Conservation (phyloP, 208 protist genomes). For the Herpetomonas tarakana region DNA sequence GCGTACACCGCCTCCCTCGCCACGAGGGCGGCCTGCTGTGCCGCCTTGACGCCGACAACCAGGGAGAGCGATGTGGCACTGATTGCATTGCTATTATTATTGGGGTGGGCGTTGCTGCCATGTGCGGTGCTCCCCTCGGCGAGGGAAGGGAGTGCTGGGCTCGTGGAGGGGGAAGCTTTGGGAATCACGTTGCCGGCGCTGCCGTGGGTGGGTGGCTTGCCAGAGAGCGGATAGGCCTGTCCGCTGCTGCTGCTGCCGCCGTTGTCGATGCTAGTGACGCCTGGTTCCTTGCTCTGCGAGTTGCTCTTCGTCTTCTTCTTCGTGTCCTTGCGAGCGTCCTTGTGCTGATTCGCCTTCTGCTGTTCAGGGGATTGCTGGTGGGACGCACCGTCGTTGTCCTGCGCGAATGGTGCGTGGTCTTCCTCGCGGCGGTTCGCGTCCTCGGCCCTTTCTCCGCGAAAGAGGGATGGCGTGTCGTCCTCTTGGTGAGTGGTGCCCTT, state of each 20-base stretch:
- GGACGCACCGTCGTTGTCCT: neutral
- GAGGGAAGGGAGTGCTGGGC: neutral
- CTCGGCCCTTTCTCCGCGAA: too few species aligned
- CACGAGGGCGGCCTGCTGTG: neutral
- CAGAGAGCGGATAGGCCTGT: neutral
- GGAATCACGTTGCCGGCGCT: neutral
- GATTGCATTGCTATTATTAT: conserved; percentile 1
- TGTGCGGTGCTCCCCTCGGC: neutral
- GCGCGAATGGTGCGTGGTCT: too few species aligned
- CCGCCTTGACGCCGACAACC: neutral
- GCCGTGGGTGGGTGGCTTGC: neutral
- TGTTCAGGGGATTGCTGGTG: neutral
- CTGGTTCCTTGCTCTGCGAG: neutral
- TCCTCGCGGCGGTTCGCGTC: too few species aligned
- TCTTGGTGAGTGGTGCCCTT: too few species aligned
- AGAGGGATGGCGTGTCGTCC: neutral
- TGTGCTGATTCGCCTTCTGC: neutral
- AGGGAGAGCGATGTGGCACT: too few species aligned
- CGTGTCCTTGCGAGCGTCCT: neutral
- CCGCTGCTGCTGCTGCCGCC: too few species aligned
- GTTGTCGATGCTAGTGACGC: too few species aligned
- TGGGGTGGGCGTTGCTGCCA: neutral
- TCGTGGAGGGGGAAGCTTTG: neutral
- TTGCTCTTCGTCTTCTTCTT: neutral
- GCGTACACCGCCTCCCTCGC: conserved; percentile 16